phyloP scores from a whole-genome alignment of 305 asterid species.

The Striga hermonthica region DNA sequence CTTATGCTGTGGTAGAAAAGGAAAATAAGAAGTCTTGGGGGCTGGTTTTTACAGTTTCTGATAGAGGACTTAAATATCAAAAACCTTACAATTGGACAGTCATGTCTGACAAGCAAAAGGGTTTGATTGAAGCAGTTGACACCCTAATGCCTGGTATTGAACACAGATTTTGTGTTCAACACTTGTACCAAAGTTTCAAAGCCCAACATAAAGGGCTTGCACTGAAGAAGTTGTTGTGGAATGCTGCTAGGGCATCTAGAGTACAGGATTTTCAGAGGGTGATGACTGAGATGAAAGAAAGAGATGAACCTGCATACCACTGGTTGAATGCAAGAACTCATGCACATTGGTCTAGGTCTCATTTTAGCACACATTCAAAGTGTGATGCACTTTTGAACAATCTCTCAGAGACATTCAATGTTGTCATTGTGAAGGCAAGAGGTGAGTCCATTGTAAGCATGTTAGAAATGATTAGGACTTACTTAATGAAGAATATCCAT shows the following conservation, averaged over 20 bases:
- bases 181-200: neutral
- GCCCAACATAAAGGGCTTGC: neutral
- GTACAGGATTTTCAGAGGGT: neutral
- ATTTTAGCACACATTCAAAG: neutral
- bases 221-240: neutral
- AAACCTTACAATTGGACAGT: neutral
- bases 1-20: slow-evolving; percentile 1
- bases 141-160: neutral
- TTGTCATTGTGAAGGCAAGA: neutral
- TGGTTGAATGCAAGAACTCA: neutral
- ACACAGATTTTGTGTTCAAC: neutral
- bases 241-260: neutral
- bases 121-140: neutral
- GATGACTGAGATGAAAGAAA: too few relatives aligned
- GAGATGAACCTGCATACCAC: too few relatives aligned
- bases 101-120: neutral
- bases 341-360: neutral
- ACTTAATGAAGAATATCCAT: too few relatives aligned
- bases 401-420: neutral
- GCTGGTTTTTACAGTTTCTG: neutral
- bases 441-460: too few relatives aligned
- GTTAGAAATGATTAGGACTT: too few relatives aligned
- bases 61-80: neutral
- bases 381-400: neutral
- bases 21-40: neutral